Conservation (phyloP, 345 rosid species). For the Citrus hindsii region DNA sequence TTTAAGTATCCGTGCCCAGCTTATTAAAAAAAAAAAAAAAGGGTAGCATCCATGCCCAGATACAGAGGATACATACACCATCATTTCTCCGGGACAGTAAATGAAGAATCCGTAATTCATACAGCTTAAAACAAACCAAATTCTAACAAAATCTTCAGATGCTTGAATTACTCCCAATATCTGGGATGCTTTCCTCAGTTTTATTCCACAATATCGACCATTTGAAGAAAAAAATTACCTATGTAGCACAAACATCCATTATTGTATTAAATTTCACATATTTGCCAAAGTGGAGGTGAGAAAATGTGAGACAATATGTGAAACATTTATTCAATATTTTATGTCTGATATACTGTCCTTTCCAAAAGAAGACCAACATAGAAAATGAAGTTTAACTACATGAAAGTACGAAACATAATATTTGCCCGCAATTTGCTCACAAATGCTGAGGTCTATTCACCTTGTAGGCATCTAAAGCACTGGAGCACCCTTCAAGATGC, state of each 20-base stretch:
- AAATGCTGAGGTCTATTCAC: background rate
- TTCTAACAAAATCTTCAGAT: background rate
- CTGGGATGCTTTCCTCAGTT: slow-evolving; percentile 6
- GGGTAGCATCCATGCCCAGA: background rate
- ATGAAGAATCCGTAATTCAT: background rate
- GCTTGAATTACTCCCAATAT: background rate
- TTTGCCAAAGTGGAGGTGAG: background rate
- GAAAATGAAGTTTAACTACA: background rate
- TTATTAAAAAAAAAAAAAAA: too few relatives aligned
- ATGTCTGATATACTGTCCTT: background rate
- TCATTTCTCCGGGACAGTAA: background rate
- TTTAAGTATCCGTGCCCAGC: background rate
- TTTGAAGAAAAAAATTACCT: background rate
- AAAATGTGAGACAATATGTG: background rate
- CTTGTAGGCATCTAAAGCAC: background rate
- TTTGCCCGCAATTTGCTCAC: background rate
- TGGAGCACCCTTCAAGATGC: background rate
- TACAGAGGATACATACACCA: background rate
- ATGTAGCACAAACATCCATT: background rate
- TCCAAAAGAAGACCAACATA: background rate
- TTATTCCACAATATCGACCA: slow-evolving; percentile 5
- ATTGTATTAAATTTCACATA: background rate
- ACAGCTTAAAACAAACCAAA: background rate
- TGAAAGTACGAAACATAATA: background rate
- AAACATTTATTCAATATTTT: background rate